Base-by-base conservation (phyloP, 169 alveolate genomes). In the Cryptosporidium sp. region DNA sequence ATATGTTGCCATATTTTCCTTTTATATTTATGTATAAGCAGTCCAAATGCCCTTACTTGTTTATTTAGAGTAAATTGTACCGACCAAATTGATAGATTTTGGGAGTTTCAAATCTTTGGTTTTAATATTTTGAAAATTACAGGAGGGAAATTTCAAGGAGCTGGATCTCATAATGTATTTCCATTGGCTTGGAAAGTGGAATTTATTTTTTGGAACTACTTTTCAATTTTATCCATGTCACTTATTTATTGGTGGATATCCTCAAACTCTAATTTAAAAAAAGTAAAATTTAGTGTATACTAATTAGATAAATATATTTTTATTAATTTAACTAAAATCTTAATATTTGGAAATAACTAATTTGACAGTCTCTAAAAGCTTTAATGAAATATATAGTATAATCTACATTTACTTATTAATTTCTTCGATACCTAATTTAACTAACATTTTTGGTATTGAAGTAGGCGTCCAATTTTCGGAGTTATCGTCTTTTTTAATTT, bases 21-120 rank as follows among this genome's bases (percentile, higher is more conserved):
- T 18, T 48, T 60, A 18, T 42, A 45, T 6, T 21, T 80, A 26
- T 60, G 73, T 16, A 6, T 37, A 5, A 39, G 70, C 29, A 73
- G 89, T 23, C 89, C 89, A 9, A 80, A 62, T 62, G 52, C 80
- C 3, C 62, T 80, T 7, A 80, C 89, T 5, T 80, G 89, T n/a
- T n/a, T 80, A 16, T 80, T 80, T 31, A 80, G 89, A 65, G 89
- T 80, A 16, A 80, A 80, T 31, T 80, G 89, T 29, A 62, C 89
- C 3, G 52, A 80, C 39, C 65, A 61, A 7, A 23, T 26, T 10
- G 75, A 80, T 31, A 60, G 68, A 14, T 29, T 39, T 44, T 62
- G 61, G 56, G 18, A 39, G 8, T n/a, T 80, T 10, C 45, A 33
- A 12, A 14, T 73, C 45, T 73, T 52, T n/a, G 71, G 86, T 2